Evolutionary conservation across 31 red algal species (phyloP).

Genomic region (Asparagopsis taxiformis): DNA sequence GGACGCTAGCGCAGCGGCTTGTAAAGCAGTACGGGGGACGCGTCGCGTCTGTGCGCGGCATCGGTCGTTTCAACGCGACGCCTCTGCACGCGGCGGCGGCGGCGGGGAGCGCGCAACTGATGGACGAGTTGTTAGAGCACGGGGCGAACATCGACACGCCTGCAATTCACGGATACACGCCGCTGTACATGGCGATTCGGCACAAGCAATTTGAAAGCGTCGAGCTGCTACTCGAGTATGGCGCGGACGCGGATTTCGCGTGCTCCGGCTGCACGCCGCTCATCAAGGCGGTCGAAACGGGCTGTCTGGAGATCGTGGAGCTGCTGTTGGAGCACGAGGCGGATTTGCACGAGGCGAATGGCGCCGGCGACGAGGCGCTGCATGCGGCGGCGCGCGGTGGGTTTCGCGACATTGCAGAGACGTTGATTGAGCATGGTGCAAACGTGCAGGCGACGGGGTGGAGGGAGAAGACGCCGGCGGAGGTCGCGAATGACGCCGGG

Average conservation of each 20-base stretch:
- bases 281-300: constrained; percentile 25
- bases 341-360: constrained; percentile 3
- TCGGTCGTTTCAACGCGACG: constrained; percentile 43
- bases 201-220: constrained; percentile 14
- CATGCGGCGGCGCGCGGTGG: constrained; percentile 31
- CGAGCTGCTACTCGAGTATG: constrained; percentile 21
- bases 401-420: constrained; percentile 10
- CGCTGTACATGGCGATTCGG: constrained; percentile 43
- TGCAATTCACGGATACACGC: constrained; percentile 41
- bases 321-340: constrained; percentile 23
- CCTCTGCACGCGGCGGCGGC: constrained; percentile 58
- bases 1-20: constrained; percentile 45
- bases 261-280: constrained; percentile 14
- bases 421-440: constrained; percentile 36
- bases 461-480: constrained; percentile 4
- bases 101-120: constrained; percentile 24
- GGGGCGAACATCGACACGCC: constrained; percentile 28
- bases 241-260: constrained; percentile 22
- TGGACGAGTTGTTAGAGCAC: constrained; percentile 20
- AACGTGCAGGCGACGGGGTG: not conserved
- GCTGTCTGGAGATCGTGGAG: constrained; percentile 14
- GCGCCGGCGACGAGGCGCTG: constrained; percentile 27
- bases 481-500: constrained; percentile 19
- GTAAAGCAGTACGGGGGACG: constrained; percentile 28
- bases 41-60: constrained; percentile 37